These are phyloP conservation scores for Trypanosoma grayi DNA, from an alignment of 208 protist genomes.

Conservation along the genomic window DNA sequence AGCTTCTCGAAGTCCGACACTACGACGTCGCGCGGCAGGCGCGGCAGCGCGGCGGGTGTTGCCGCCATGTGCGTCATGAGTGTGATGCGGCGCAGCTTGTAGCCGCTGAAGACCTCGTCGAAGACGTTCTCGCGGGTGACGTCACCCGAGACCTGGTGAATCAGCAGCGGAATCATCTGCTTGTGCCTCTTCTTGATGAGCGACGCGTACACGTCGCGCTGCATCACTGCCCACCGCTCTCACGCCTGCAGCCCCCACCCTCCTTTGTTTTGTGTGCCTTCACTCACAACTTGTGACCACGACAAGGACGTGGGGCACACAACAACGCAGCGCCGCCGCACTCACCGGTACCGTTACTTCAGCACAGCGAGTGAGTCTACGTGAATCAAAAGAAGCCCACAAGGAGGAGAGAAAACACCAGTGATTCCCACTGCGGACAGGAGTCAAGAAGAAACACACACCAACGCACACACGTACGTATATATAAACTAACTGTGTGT, in stretches of 20 bases:
- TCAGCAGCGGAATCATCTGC: constrained; percentile 50
- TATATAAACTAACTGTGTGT: neutral
- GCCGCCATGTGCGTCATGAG: constrained; percentile 75
- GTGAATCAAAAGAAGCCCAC: too few relatives aligned
- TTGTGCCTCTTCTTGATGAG: constrained; percentile 65
- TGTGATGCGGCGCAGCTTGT: constrained; percentile 60
- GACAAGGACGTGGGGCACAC: too few relatives aligned
- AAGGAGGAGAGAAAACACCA: too few relatives aligned
- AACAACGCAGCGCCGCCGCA: too few relatives aligned
- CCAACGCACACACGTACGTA: neutral
- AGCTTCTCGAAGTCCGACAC: constrained; percentile 61
- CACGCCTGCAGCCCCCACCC: neutral
- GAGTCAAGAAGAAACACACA: constrained; percentile 2
- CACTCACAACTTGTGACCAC: too few relatives aligned
- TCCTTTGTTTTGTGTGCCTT: too few relatives aligned
- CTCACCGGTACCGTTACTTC: too few relatives aligned
- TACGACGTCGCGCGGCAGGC: constrained; percentile 60
- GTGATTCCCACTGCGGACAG: too few relatives aligned
- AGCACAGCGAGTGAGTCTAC: too few relatives aligned
- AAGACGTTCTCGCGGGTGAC: constrained; percentile 66
- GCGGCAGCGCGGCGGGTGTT: constrained; percentile 15
- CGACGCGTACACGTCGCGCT: constrained; percentile 78
- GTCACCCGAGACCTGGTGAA: constrained; percentile 66
- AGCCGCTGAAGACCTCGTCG: constrained; percentile 64
- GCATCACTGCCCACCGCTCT: constrained; percentile 29